Base-by-base conservation (phyloP, 2,329 filamentous ascomycete species). In the Hypoxylon sp. region DNA sequence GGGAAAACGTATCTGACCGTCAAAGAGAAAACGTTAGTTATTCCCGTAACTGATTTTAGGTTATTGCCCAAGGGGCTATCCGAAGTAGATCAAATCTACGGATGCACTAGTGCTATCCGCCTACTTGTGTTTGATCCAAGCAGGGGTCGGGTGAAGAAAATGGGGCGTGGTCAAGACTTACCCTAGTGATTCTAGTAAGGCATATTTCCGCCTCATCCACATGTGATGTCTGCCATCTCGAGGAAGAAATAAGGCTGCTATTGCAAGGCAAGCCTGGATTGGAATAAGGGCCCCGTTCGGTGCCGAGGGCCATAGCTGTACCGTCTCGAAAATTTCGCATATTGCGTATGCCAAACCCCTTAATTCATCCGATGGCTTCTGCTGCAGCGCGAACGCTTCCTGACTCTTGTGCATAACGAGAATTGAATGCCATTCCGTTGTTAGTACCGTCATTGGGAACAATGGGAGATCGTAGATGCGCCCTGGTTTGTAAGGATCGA, bases 171-270 rank as follows among this genome's bases (percentile, higher is more conserved):
- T n/a, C n/a, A n/a, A n/a, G n/a, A n/a, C 86, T 75, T 76, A 95
- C 91, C 92, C 92, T 67, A 86, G 76, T 52, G 80, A 79, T 71
- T 97, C 93, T 34, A 96, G 78, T 43, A 82, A 74, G 12, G 90
- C 91, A 69, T 96, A 86, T 69, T 89, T 93, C 61, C 81, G 80
- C 54, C 91, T 84, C 57, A 87, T 80, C 92, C 92, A 97, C 77
- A 85, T 84, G 7, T 83, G 82, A 66, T 95, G 85, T 58, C 78
- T 83, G 17, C 76, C 67, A 54, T 96, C 89, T 57, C 84, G 85
- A 0, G 89, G 90, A n/a, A 97, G 72, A 65, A 94, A 94, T 41
- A 96, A 75, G 7, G 83, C 81, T 2, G 89, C 84, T 50, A 97
- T 87, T 0, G 86, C 87, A 25, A 97, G 74, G 61, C 83, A 85